Conservation (phyloP, 1,139 yeast genomes). For the Nakaseomyces sp. region DNA sequence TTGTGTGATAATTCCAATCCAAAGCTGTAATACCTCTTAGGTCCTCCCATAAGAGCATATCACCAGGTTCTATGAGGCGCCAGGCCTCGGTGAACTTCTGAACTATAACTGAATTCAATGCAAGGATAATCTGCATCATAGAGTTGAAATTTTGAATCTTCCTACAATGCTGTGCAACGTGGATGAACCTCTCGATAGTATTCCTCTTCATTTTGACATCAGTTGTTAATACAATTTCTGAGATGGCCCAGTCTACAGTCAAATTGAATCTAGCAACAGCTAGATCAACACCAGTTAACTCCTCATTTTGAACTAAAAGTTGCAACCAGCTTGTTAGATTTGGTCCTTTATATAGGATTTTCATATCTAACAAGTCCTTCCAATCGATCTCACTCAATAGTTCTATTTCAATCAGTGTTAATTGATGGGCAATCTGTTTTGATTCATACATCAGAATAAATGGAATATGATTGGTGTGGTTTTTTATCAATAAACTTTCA, state of each 20-base stretch:
- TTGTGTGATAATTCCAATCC: slow-evolving; percentile 52
- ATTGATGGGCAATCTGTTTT: slow-evolving; percentile 58
- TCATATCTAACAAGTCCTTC: slow-evolving; percentile 75
- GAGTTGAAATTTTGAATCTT: slow-evolving; percentile 76
- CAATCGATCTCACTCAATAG: slow-evolving; percentile 80
- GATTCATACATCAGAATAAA: slow-evolving; percentile 70
- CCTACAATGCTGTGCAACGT: slow-evolving; percentile 67
- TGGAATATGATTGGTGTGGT: slow-evolving; percentile 52
- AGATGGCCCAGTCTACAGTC: slow-evolving; percentile 86
- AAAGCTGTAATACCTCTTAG: slow-evolving; percentile 59
- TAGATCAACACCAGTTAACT: slow-evolving; percentile 64
- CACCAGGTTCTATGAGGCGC: slow-evolving; percentile 49
- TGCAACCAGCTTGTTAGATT: slow-evolving; percentile 86
- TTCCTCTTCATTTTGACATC: slow-evolving; percentile 50
- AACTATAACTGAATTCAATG: slow-evolving; percentile 65
- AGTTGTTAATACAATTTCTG: slow-evolving; percentile 70
- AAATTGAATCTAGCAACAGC: slow-evolving; percentile 84
- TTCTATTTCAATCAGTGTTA: slow-evolving; percentile 81
- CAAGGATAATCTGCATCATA: slow-evolving; percentile 76
- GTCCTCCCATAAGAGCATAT: slow-evolving; percentile 55
- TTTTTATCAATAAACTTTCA: slow-evolving; percentile 19
- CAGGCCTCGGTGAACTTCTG: slow-evolving; percentile 63
- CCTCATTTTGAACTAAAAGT: slow-evolving; percentile 53
- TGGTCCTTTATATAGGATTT: slow-evolving; percentile 59
- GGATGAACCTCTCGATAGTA: slow-evolving; percentile 72